A percentile compares a stretch with the other conserved stretches of the same genome.
These are phyloP conservation scores for Pueraria montana DNA, from an alignment of 306 rosid species.

Conservation along the genomic window DNA sequence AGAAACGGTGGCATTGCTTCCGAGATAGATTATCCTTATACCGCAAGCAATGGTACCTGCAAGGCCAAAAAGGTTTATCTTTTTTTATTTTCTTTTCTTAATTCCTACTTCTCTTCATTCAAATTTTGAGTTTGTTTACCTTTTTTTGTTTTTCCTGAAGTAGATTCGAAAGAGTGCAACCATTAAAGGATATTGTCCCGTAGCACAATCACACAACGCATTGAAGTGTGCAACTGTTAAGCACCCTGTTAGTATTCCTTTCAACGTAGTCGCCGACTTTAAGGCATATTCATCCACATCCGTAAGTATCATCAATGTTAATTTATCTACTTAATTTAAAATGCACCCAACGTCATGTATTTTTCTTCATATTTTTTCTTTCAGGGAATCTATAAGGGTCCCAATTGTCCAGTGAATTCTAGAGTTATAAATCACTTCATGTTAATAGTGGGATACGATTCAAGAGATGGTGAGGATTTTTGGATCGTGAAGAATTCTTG, in stretches of 20 bases:
- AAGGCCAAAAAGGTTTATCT: conserved; percentile 32
- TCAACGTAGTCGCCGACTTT: conserved; percentile 48
- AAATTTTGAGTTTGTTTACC: neutral
- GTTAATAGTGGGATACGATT: conserved; percentile 62
- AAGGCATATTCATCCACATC: conserved; percentile 16
- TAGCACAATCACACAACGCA: conserved; percentile 52
- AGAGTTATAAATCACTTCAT: neutral
- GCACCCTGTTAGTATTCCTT: conserved; percentile 62
- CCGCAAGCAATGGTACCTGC: conserved; percentile 44
- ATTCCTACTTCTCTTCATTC: neutral
- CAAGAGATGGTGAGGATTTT: conserved; percentile 53
- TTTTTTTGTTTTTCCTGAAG: neutral
- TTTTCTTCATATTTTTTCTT: neutral
- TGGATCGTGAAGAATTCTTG: conserved; percentile 76
- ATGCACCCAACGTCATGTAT: too few species aligned
- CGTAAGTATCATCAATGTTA: conserved; percentile 20
- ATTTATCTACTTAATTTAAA: neutral
- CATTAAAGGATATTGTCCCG: conserved; percentile 49
- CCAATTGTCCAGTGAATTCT: neutral
- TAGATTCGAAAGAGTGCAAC: conserved; percentile 1
- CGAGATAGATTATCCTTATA: conserved; percentile 14
- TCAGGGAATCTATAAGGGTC: conserved; percentile 66
- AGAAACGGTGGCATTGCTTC: conserved; percentile 24
- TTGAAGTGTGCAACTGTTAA: conserved; percentile 57
- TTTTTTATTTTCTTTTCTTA: neutral